Conservation (phyloP, 805 yeast genomes). For the Nakazawaea wickerhamii region DNA sequence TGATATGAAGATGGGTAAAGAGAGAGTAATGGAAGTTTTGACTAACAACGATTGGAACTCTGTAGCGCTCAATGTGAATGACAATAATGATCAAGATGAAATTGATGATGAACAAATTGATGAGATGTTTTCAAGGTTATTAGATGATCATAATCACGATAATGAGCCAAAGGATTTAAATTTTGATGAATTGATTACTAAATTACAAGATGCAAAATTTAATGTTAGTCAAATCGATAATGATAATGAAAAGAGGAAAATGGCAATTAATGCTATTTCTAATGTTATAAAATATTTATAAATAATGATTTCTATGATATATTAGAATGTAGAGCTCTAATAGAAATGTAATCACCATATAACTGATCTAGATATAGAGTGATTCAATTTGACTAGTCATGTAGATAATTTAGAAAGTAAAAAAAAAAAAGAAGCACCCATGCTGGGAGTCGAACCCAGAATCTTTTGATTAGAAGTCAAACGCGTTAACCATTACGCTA, state of each 20-base stretch:
- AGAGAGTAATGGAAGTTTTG: constrained; percentile 34
- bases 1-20: constrained; percentile 32
- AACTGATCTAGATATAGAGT: no score
- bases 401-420: no score
- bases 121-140: constrained; percentile 8
- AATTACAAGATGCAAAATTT: constrained; percentile 31
- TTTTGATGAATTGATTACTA: constrained; percentile 27
- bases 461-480: constrained; percentile 63
- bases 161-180: constrained; percentile 18
- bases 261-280: constrained; percentile 31
- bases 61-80: constrained; percentile 16
- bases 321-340: no score
- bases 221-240: constrained; percentile 21
- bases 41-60: constrained; percentile 40
- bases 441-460: constrained; percentile 58
- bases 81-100: not conserved
- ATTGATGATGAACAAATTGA: not conserved
- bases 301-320: not conserved
- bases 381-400: no score
- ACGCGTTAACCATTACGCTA: constrained; percentile 66
- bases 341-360: no score
- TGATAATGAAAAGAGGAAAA: constrained; percentile 25
- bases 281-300: constrained; percentile 35
- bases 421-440: constrained; percentile 25
- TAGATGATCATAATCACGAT: constrained; percentile 13